Evolutionary conservation across 169 alveolate species (phyloP), one percentile per base, ranked within the genome.

Genomic region (Eimeria necatrix): DNA sequence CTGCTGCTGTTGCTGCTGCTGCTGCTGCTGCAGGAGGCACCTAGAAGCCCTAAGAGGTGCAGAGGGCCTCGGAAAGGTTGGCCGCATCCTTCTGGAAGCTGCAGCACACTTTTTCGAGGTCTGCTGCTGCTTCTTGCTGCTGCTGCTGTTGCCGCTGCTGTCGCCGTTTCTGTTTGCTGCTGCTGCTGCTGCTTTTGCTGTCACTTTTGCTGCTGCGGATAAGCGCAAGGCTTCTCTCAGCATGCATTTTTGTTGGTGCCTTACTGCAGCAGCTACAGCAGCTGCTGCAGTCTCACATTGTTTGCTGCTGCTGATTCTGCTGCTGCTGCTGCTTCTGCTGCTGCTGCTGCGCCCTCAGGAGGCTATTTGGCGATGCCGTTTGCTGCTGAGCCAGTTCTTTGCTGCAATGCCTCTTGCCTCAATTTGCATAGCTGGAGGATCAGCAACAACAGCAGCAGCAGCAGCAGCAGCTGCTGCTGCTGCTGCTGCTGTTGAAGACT

Each of bases 381-480:
- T 80, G 64, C 70, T 80, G 89, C 70, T 80, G 8, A 52, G 32
- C 20, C 64, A 48, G 14, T 80, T 26, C 49, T 80, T 80, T 51
- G 32, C 70, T 48, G 53, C 56, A 3, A 20, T 80, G 71, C 89
- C 71, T 1, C 32, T 80, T 41, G 89, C 89, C 0, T n/a, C 89
- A 7, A 80, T 80, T 80, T 80, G 89, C 89, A 80, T 80, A 3
- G 26, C 89, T 20, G 89, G 89, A 18, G 89, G 64, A 0, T 20
- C 89, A 6, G 48, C 85, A 26, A n/a, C 85, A 6, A 52, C 85
- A 74, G 92, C 92, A 56, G 92, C 74, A 84, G 92, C 80, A 18
- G 80, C 92, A 9, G 92, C 60, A 5, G 53, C 32, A 24, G 41
- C 80, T 3, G 8, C 78, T 12, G 78, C 78, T 16, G 80, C 46